Evolutionary conservation across 441 rosid genomes (phyloP), one percentile per base, ranked within the genome.

Genomic region (Adansonia madagascariensis): DNA sequence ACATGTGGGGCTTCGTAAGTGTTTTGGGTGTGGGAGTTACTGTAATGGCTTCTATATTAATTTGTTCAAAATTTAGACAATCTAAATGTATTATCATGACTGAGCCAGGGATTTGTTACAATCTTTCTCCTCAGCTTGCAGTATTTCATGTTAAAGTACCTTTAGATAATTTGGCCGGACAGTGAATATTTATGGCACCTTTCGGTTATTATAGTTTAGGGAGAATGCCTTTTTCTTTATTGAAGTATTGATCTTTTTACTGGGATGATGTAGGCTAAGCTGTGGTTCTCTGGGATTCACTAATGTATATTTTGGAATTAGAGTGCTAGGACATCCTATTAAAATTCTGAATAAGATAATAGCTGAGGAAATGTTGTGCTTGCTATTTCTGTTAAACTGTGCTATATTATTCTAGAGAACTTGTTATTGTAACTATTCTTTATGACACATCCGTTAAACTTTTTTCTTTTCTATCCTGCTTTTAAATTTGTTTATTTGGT

Each of bases 171-270:
- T 5, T 64, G 49, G 49, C 39, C 12, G 39, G 6, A 47, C 12
- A 47, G 72, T 65, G 24, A 65, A 65, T 64, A 12, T 6, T 1
- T 12, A 64, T 64, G 17, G 1, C 10, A 1, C 59, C 0, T 69
- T 68, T 24, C 24, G n/a, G n/a, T 68, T 68, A 11, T 68, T 69
- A 49, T 14, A 47, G 41, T 69, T 68, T 12, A 12, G 73, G 73
- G 24, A 68, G 57, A 68, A 47, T 64, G 46, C 6, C 55, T 11
- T 68, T 69, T 68, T 22, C 10, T 47, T 46, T 47, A 50, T 47
- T 68, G 57, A 68, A 22, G 5, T 68, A 68, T 17, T 22, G 56
- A 22, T 67, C 17, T 18, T 67, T 67, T 67, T 67, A 9, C 15
- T 67, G 56, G 53, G n/a, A 20, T 67, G 71, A 44, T 44, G 15